phyloP scores from a whole-genome alignment of 2,329 filamentous ascomycete genomes.

The Neonectria coccinea region DNA sequence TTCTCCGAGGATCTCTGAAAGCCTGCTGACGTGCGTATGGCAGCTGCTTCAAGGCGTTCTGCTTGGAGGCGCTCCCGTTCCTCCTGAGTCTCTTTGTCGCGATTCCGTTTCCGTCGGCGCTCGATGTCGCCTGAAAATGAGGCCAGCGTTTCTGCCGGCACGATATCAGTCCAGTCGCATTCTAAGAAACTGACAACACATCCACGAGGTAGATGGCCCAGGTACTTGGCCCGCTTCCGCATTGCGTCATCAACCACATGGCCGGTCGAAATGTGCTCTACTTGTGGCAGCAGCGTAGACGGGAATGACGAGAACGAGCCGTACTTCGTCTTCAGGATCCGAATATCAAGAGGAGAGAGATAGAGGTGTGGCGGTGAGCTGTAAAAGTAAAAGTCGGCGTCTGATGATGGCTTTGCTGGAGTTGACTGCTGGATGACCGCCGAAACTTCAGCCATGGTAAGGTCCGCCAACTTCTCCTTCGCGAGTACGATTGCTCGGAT shows the following conservation, averaged over 20 bases:
- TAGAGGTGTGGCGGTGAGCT: conserved; percentile 89
- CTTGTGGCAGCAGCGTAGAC: conserved; percentile 84
- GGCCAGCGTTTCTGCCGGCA: conserved; percentile 79
- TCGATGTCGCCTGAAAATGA: conserved; percentile 83
- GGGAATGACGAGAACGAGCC: conserved; percentile 86
- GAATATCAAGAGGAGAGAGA: conserved; percentile 89
- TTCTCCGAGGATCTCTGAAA: conserved; percentile 54
- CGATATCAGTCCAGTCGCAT: conserved; percentile 94
- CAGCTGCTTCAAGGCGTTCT: conserved; percentile 81
- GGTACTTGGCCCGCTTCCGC: conserved; percentile 86
- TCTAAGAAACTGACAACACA: conserved; percentile 92
- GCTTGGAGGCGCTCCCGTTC: conserved; percentile 87
- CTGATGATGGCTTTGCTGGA: conserved; percentile 45
- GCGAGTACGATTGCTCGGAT: conserved; percentile 78
- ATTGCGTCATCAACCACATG: conserved; percentile 89
- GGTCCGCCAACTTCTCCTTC: conserved; percentile 76
- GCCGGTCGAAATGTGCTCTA: conserved; percentile 90
- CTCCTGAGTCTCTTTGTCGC: conserved; percentile 86
- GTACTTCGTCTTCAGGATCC: conserved; percentile 90
- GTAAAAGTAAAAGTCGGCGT: conserved; percentile 84
- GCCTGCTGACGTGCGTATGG: conserved; percentile 66
- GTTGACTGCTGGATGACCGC: conserved; percentile 28
- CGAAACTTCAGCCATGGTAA: conserved; percentile 47
- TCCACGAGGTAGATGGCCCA: conserved; percentile 87
- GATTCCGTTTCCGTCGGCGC: conserved; percentile 78